A percentile compares a stretch with the other conserved stretches of the same genome.
phyloP scores from a whole-genome alignment of 106 monocot species.

The Acanthochlamys bracteata region DNA sequence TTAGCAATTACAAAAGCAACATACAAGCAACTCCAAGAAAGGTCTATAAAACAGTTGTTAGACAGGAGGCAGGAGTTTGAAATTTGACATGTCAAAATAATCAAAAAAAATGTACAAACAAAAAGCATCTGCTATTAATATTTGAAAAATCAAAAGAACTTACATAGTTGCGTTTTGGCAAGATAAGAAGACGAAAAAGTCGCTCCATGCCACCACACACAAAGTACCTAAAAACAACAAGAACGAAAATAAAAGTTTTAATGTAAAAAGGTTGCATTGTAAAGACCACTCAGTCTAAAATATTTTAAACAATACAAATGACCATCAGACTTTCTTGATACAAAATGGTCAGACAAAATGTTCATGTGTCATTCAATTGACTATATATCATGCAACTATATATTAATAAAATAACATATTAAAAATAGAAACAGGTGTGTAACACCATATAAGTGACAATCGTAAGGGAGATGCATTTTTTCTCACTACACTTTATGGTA shows the following conservation, averaged over 20 bases:
- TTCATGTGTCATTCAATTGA: too few species aligned
- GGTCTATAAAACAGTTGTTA: background rate
- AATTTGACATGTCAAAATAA: background rate
- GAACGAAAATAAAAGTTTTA: background rate
- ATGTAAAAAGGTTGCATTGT: too few species aligned
- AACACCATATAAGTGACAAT: too few species aligned
- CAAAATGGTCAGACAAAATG: too few species aligned
- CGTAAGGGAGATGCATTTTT: too few species aligned
- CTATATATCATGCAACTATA: too few species aligned
- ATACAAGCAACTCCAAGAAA: background rate
- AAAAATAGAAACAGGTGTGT: too few species aligned
- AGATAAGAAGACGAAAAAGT: conserved; percentile 57
- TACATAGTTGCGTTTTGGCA: conserved; percentile 84
- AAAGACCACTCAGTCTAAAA: too few species aligned
- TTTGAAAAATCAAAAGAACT: conserved; percentile 10
- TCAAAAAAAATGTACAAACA: background rate
- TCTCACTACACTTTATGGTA: too few species aligned
- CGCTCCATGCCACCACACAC: conserved; percentile 88
- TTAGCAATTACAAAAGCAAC: background rate
- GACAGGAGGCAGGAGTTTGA: background rate
- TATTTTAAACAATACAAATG: too few species aligned
- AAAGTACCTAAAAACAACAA: conserved; percentile 52
- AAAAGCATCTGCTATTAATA: background rate
- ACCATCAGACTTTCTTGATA: too few species aligned
- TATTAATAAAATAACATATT: too few species aligned